Conservation (phyloP, 2,329 filamentous ascomycete genomes). For the Xylaria sp. region DNA sequence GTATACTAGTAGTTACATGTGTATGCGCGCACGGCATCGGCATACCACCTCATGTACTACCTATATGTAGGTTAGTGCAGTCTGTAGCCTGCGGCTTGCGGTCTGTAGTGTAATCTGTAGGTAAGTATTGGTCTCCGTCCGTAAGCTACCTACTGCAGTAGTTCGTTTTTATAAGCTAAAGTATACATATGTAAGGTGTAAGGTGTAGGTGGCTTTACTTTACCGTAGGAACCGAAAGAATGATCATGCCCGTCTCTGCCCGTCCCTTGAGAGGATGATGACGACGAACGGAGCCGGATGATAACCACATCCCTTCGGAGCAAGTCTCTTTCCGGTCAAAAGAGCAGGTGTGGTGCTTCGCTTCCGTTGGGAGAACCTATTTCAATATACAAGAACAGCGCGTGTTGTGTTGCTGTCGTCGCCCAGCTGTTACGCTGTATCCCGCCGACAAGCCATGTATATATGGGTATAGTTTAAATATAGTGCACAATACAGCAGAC, state of each 20-base stretch:
- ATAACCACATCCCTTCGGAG: constrained; percentile 14
- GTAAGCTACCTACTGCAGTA: background rate
- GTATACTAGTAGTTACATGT: no score
- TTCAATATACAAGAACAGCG: background rate
- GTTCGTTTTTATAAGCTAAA: background rate
- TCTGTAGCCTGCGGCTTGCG: background rate
- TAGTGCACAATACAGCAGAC: constrained; percentile 2
- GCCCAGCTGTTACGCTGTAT: background rate
- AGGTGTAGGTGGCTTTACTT: background rate
- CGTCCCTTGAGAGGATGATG: background rate
- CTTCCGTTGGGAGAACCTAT: background rate
- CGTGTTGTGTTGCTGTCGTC: background rate
- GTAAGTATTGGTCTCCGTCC: background rate
- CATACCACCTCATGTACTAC: constrained; percentile 33
- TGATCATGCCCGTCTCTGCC: constrained; percentile 3
- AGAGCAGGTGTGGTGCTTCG: background rate
- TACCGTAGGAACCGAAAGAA: constrained; percentile 26
- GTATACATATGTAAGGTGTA: background rate
- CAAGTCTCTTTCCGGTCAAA: constrained; percentile 15
- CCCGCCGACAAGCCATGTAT: background rate
- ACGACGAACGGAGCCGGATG: constrained; percentile 12
- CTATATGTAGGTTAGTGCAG: background rate
- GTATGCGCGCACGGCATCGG: constrained; percentile 32
- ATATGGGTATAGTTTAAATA: constrained; percentile 18
- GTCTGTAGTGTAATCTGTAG: background rate